phyloP scores from a whole-genome alignment of 192 early-diverging fungal species.

The Backusella westeae region DNA sequence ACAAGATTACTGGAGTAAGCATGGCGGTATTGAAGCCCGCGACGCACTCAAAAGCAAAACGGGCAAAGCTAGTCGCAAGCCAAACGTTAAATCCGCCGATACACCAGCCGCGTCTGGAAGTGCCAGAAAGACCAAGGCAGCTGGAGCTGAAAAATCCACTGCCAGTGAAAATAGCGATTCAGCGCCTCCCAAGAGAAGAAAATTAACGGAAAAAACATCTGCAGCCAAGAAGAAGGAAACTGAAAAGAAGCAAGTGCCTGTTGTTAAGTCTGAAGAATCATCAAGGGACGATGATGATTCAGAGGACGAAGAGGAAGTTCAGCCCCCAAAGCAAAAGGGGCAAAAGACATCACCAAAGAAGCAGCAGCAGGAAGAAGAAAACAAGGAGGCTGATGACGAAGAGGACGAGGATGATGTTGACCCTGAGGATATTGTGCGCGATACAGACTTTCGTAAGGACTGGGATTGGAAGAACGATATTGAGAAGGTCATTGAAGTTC shows the following conservation, averaged over 20 bases:
- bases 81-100: not conserved
- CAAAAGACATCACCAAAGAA: not conserved
- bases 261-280: not conserved
- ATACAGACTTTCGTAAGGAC: not conserved
- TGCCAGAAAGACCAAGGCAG: not conserved
- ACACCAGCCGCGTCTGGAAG: not conserved
- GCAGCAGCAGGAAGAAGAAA: not conserved
- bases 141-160: not conserved
- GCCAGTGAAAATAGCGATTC: not conserved
- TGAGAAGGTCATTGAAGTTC: constrained; percentile 2
- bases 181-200: not conserved
- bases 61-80: not conserved
- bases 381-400: not conserved
- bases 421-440: not conserved
- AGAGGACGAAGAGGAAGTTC: not conserved
- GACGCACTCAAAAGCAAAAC: not conserved
- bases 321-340: not conserved
- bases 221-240: not conserved
- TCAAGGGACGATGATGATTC: not conserved
- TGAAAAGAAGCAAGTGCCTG: not conserved
- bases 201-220: not conserved
- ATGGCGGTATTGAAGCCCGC: not conserved
- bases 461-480: not conserved
- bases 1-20: not conserved
- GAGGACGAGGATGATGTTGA: not conserved